phyloP scores from a whole-genome alignment of 1,139 yeast genomes.

The Schizosaccharomyces versatilis region DNA sequence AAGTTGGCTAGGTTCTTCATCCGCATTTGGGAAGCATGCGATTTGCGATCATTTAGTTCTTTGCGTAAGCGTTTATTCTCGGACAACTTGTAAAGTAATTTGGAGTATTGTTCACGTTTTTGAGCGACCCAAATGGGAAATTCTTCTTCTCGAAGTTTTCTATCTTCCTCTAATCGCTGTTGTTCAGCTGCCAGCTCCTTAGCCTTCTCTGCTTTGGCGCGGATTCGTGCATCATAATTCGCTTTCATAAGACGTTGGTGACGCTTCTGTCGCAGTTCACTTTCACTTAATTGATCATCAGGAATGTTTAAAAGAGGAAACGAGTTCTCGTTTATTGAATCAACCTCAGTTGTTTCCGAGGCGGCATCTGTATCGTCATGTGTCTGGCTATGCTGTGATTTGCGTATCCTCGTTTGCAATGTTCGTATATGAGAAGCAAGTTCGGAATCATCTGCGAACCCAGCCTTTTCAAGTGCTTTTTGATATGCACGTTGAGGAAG shows the following conservation, averaged over 20 bases:
- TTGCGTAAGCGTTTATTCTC: slow-evolving; percentile 47
- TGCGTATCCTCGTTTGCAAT: slow-evolving; percentile 45
- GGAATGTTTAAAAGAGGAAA: slow-evolving; percentile 71
- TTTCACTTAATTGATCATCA: slow-evolving; percentile 60
- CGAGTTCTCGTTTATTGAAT: slow-evolving; percentile 28
- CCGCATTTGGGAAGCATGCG: slow-evolving; percentile 75
- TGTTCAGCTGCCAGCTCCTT: slow-evolving; percentile 31
- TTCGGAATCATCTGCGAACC: slow-evolving; percentile 54
- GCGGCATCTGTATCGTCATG: background rate
- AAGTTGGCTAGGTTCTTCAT: slow-evolving; percentile 80
- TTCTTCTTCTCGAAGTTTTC: slow-evolving; percentile 56
- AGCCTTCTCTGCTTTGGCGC: slow-evolving; percentile 62
- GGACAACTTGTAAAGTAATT: slow-evolving; percentile 34
- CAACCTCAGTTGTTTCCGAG: slow-evolving; percentile 24
- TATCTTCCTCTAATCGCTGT: slow-evolving; percentile 31
- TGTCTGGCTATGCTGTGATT: slow-evolving; percentile 21
- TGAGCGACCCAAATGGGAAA: slow-evolving; percentile 58
- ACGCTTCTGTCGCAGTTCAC: slow-evolving; percentile 66
- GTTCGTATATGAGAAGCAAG: slow-evolving; percentile 45
- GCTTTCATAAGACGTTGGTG: slow-evolving; percentile 66
- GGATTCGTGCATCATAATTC: slow-evolving; percentile 66
- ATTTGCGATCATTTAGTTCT: slow-evolving; percentile 70
- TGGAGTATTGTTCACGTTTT: slow-evolving; percentile 40
- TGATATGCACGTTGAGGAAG: slow-evolving; percentile 27
- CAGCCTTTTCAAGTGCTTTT: slow-evolving; percentile 42